Evolutionary conservation across 2,329 filamentous ascomycete genomes (phyloP).

Genomic region (Juglanconis oblonga): DNA sequence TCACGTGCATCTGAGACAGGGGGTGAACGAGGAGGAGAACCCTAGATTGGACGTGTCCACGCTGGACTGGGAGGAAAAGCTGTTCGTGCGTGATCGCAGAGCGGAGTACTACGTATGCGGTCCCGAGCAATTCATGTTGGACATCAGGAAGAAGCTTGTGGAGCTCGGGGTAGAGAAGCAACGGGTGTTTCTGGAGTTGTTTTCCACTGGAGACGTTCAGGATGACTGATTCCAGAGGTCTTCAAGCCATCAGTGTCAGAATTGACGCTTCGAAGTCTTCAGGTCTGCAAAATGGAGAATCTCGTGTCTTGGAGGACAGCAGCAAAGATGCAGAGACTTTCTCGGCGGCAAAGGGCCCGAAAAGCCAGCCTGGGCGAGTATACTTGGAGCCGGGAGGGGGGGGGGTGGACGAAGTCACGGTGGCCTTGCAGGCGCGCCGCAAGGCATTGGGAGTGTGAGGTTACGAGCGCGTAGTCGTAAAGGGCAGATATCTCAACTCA

Average conservation of each 20-base stretch:
- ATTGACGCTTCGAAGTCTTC: no score
- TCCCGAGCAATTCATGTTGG: conserved; percentile 66
- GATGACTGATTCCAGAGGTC: conserved; percentile 13
- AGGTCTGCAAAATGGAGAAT: no score
- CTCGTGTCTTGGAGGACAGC: no score
- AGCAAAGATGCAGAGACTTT: no score
- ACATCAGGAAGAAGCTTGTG: conserved; percentile 51
- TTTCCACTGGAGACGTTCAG: conserved; percentile 52
- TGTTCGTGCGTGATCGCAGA: conserved; percentile 52
- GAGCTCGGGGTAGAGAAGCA: conserved; percentile 53
- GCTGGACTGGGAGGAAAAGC: conserved; percentile 47
- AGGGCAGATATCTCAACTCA: background rate
- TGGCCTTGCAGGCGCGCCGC: no score
- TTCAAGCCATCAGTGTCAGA: no score
- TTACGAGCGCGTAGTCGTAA: background rate
- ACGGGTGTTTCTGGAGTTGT: conserved; percentile 65
- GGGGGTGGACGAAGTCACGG: conserved; percentile 14
- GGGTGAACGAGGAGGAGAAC: conserved; percentile 46
- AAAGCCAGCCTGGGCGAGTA: no score
- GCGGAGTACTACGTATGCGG: conserved; percentile 73
- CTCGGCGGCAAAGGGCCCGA: no score
- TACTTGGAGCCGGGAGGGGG: no score
- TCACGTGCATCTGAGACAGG: conserved; percentile 58
- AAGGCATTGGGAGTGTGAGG: no score
- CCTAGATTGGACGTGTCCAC: conserved; percentile 53